Evolutionary conservation across 2,329 filamentous ascomycete species (phyloP).

Genomic region (Apiospora rasikravindrae): DNA sequence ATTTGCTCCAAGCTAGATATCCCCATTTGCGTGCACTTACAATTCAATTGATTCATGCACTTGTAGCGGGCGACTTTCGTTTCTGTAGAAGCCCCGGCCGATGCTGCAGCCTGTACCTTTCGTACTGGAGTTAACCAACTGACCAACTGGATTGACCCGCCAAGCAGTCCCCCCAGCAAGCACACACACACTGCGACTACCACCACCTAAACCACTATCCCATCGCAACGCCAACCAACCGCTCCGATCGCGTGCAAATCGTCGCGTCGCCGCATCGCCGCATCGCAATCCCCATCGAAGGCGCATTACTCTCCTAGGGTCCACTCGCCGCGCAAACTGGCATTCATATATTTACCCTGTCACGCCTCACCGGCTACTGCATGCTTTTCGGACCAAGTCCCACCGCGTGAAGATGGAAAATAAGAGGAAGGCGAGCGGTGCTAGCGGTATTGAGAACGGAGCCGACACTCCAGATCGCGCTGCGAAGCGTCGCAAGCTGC

Average conservation of each 20-base stretch:
- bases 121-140: neutral
- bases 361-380: slow-evolving; percentile 20
- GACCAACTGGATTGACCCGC: neutral
- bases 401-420: slow-evolving; percentile 52
- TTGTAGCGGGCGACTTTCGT: neutral
- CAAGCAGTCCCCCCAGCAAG: slow-evolving; percentile 8
- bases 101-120: neutral
- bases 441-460: slow-evolving; percentile 47
- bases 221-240: slow-evolving; percentile 17
- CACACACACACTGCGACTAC: slow-evolving; percentile 7
- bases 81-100: neutral
- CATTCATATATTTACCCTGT: neutral
- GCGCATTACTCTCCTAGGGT: neutral
- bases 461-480: slow-evolving; percentile 57
- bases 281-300: slow-evolving; percentile 15
- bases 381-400: slow-evolving; percentile 25
- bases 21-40: neutral
- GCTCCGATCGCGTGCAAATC: slow-evolving; percentile 16
- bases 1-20: neutral
- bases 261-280: slow-evolving; percentile 21
- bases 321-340: slow-evolving; percentile 20
- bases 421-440: slow-evolving; percentile 58
- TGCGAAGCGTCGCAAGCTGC: slow-evolving; percentile 60
- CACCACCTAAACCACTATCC: slow-evolving; percentile 28
- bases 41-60: slow-evolving; percentile 9